Base-by-base conservation (phyloP, 768 basidiomycete genomes). In the Pleurotus tuber-regium region DNA sequence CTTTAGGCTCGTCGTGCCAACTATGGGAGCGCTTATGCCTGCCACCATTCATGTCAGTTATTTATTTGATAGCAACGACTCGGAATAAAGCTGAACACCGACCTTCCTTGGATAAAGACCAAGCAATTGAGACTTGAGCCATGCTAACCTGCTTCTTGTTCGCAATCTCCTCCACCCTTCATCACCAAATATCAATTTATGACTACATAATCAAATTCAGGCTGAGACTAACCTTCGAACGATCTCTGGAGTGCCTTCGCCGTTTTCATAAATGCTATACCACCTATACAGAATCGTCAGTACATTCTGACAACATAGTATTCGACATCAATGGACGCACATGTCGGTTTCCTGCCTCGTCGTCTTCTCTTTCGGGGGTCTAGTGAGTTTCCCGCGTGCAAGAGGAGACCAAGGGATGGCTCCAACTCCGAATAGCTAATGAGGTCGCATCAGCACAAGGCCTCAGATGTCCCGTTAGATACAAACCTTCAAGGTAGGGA, bases 11-110 rank as follows among this genome's bases (percentile, higher is more conserved):
- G 74, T 76, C 0, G 70, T 66, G 1, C 78, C 80, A 19, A 80
- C 70, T 54, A 81, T 78, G 2, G 79, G 79, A 1, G 77, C 76
- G 0, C 75, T 66, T 23, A 80, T 70, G 25, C 60, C 69, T 68
- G 41, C n/a, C 24, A 16, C 7, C 24, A 38, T n/a, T 19, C 35
- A 38, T 4, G n/a, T 33, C 10, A 47, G 6, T 29, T 18, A 43
- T 25, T 2, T 25, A 11, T 11, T 2, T 4, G 5, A 10, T 14
- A 0, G 24, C 4, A 38, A 8, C 16, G n/a, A 21, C 39, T 12
- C 2, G 9, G 21, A 1, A 4, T n/a, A 36, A n/a, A 38, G 1
- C 35, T 7, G n/a, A n/a, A 24, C 31, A 25, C 50, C 8, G 36
- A 60, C 66, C 65, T 43, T 65, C 68, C 58, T 78, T 78, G 26